phyloP scores from a whole-genome alignment of 352 stramenopile genomes.

The Pythium dissotocum region DNA sequence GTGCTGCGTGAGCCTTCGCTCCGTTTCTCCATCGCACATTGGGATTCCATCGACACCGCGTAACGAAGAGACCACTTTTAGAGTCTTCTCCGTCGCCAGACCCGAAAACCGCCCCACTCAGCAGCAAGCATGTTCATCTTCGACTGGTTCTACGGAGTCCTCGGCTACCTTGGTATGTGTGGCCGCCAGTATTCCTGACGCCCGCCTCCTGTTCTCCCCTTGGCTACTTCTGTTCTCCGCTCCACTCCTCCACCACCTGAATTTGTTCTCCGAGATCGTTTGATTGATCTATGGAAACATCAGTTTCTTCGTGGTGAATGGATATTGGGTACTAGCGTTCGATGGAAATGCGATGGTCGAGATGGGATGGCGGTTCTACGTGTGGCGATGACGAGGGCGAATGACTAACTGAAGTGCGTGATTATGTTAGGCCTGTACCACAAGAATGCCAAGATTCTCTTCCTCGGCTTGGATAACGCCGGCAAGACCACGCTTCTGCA shows the following conservation, averaged over 20 bases:
- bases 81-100: constrained; percentile 14
- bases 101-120: constrained; percentile 8
- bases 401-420: constrained; percentile 7
- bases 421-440: constrained; percentile 96
- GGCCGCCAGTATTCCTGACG: not conserved
- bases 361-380: not conserved
- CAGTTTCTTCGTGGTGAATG: not conserved
- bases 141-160: constrained; percentile 95
- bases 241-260: not conserved
- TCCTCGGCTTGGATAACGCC: constrained; percentile 99
- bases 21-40: constrained; percentile 24
- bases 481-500: constrained; percentile 99
- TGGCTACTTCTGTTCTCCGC: not conserved
- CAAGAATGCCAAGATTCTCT: constrained; percentile 99
- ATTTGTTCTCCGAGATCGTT: not conserved
- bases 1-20: not conserved
- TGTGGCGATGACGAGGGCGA: too few relatives aligned
- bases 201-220: not conserved
- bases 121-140: constrained; percentile 89
- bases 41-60: constrained; percentile 20
- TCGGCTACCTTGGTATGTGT: constrained; percentile 90
- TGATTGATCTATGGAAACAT: constrained; percentile 1
- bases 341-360: not conserved
- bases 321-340: not conserved
- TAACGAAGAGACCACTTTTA: constrained; percentile 29